These are phyloP conservation scores for Annulohypoxylon bovei DNA, from an alignment of 495 filamentous ascomycete genomes.

Conservation along the genomic window DNA sequence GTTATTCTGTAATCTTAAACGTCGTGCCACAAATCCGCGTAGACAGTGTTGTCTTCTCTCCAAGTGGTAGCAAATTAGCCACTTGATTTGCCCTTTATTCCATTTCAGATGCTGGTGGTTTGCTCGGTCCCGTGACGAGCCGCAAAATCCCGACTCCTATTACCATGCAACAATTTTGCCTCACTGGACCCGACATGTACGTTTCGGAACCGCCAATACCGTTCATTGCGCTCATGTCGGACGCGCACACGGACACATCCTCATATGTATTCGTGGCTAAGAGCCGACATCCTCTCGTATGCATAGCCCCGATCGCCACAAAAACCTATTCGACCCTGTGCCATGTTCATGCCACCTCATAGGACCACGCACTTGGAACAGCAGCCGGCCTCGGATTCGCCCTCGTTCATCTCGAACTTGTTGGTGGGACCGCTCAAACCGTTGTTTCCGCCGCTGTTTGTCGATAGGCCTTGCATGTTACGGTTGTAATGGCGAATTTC, in stretches of 20 bases:
- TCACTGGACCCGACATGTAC: constrained; percentile 36
- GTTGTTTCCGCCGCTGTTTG: constrained; percentile 68
- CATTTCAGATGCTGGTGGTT: constrained; percentile 40
- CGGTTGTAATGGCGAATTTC: constrained; percentile 98
- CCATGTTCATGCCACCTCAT: constrained; percentile 62
- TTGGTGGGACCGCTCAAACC: constrained; percentile 69
- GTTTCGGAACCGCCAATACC: constrained; percentile 36
- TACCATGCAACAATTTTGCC: constrained; percentile 42
- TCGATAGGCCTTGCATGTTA: constrained; percentile 87
- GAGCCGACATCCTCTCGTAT: constrained; percentile 25
- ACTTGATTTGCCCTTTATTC: constrained; percentile 33
- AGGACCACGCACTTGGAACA: constrained; percentile 90
- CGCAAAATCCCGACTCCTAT: constrained; percentile 41
- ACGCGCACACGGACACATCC: constrained; percentile 17
- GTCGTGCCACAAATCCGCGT: constrained; percentile 38
- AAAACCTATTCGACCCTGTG: constrained; percentile 8
- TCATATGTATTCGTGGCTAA: constrained; percentile 17
- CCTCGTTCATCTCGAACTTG: constrained; percentile 82
- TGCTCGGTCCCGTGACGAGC: constrained; percentile 35
- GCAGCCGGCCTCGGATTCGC: constrained; percentile 77
- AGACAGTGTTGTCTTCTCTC: constrained; percentile 36
- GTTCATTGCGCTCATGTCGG: constrained; percentile 33
- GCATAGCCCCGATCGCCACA: constrained; percentile 21
- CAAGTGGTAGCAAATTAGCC: constrained; percentile 27
- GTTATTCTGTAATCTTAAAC: constrained; percentile 37